Evolutionary conservation across 164 flowering plant species (phyloP).

Genomic region (Kingdonia uniflora): DNA sequence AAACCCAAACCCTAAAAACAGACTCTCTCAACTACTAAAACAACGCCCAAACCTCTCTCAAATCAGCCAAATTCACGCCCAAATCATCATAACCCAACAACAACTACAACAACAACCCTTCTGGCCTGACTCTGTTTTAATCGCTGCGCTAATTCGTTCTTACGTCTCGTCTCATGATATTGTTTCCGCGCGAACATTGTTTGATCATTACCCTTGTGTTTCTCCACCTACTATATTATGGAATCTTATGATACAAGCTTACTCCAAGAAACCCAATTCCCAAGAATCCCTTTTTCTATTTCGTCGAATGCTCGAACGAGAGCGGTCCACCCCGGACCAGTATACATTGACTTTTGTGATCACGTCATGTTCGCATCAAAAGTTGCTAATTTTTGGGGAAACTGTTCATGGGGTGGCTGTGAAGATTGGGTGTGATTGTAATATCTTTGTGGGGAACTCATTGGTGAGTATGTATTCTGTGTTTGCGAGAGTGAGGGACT

Average conservation of each 20-base stretch:
- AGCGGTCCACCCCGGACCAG: conserved; percentile 31
- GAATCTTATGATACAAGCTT: conserved; percentile 42
- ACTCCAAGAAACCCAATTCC: conserved; percentile 26
- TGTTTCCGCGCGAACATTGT: conserved; percentile 23
- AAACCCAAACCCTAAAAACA: conserved; percentile 2
- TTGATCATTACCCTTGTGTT: conserved; percentile 22
- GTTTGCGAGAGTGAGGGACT: conserved; percentile 23
- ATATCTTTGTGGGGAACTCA: conserved; percentile 38
- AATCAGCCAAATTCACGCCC: conserved; percentile 43
- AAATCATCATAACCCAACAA: conserved; percentile 19
- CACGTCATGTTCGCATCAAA: conserved; percentile 11
- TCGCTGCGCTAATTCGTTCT: conserved; percentile 31
- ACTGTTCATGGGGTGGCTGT: conserved; percentile 31
- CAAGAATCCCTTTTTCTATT: conserved; percentile 28
- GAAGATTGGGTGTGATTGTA: conserved; percentile 23
- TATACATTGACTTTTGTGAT: conserved; percentile 44
- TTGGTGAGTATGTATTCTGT: conserved; percentile 29
- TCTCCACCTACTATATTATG: conserved; percentile 27
- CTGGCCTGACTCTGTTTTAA: conserved; percentile 10
- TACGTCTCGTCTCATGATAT: conserved; percentile 20
- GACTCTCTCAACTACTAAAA: conserved; percentile 22
- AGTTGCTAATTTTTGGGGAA: conserved; percentile 9
- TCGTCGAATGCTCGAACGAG: conserved; percentile 20
- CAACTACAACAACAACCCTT: conserved; percentile 10
- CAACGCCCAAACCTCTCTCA: conserved; percentile 18